These are phyloP conservation scores for Wickerhamomyces sp. DNA, from an alignment of 1,139 yeast species.

Conservation along the genomic window DNA sequence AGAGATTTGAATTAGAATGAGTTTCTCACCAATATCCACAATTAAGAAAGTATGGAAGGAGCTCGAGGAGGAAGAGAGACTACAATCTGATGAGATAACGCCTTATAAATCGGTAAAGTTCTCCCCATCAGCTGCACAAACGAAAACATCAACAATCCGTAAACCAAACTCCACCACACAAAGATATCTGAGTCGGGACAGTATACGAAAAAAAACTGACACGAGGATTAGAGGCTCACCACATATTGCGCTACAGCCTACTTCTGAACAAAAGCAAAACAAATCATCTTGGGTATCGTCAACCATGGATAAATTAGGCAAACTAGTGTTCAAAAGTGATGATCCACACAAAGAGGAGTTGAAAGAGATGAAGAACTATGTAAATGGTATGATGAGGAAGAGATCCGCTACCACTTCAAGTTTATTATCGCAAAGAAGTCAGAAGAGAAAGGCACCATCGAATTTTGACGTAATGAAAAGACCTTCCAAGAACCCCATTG, in stretches of 20 bases:
- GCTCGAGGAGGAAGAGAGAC: conserved; percentile 14
- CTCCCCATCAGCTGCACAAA: conserved; percentile 8
- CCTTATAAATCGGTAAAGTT: conserved; percentile 9
- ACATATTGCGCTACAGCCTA: conserved; percentile 15
- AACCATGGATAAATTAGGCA: conserved; percentile 10
- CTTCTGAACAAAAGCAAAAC: conserved; percentile 10
- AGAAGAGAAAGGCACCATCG: conserved; percentile 2
- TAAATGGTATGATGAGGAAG: conserved; percentile 17
- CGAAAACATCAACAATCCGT: conserved; percentile 1
- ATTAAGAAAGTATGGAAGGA: conserved; percentile 21
- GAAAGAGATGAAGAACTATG: conserved; percentile 17
- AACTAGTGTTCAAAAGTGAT: conserved; percentile 11
- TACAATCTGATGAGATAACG: background rate
- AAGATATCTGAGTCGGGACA: conserved; percentile 16
- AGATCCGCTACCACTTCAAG: conserved; percentile 4
- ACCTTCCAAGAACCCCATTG: conserved; percentile 9
- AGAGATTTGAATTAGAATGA: background rate
- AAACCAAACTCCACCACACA: background rate
- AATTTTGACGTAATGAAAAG: conserved; percentile 7
- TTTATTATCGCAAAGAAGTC: background rate
- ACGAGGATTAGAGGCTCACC: conserved; percentile 15
- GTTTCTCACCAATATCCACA: conserved; percentile 4
- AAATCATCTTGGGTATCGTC: conserved; percentile 14
- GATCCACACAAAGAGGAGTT: conserved; percentile 12
- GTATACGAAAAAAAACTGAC: conserved; percentile 7